These are phyloP conservation scores for Vanderwaltozyma tropicalis DNA, from an alignment of 805 yeast genomes.

Conservation along the genomic window DNA sequence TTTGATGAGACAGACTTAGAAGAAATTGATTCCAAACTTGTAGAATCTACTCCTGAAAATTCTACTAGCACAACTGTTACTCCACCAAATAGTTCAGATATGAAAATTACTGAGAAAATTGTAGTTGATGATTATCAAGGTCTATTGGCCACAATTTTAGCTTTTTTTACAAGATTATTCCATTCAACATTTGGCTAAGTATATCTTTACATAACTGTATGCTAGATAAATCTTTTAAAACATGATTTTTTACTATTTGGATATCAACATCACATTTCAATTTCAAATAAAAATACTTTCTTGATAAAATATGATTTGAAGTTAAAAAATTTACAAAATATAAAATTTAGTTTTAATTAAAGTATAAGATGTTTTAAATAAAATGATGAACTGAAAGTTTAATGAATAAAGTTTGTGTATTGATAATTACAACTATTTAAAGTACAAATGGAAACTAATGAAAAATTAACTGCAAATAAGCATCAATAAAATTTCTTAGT, in stretches of 20 bases:
- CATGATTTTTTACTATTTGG: no score
- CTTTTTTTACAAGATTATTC: constrained; percentile 1
- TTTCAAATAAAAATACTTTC: background rate
- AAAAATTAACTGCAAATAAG: no score
- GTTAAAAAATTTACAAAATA: background rate
- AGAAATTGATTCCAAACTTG: background rate
- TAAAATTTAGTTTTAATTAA: no score
- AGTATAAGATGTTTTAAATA: no score
- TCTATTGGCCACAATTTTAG: constrained; percentile 1
- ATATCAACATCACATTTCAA: background rate
- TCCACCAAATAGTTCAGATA: background rate
- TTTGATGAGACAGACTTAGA: background rate
- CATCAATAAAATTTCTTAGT: constrained; percentile 2
- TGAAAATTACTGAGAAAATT: background rate
- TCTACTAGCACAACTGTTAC: background rate
- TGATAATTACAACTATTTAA: no score
- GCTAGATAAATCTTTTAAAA: no score
- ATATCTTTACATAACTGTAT: no score
- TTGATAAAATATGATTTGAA: background rate
- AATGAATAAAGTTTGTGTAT: no score
- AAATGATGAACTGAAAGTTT: no score
- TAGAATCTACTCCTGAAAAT: background rate
- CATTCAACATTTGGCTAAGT: background rate
- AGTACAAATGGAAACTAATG: no score
- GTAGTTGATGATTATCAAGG: background rate